Percentiles rank a stretch among this genome's conserved stretches.
phyloP scores from a whole-genome alignment of 306 rosid species.

The Malus asiatica region DNA sequence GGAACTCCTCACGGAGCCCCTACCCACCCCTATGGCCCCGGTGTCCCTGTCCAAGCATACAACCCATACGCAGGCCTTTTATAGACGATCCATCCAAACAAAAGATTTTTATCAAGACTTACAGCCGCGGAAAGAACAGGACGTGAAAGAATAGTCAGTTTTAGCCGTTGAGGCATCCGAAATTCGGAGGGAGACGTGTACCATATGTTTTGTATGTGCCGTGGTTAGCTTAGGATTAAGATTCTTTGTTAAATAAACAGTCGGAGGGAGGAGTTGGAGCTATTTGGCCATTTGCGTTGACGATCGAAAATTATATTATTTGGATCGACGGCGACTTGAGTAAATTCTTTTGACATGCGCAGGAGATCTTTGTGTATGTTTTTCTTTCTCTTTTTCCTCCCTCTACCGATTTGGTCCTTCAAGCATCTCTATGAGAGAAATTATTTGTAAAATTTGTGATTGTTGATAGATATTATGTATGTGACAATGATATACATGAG shows the following conservation, averaged over 20 bases:
- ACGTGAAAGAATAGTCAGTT: slow-evolving; percentile 11
- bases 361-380: slow-evolving; percentile 13
- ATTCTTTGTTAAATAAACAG: slow-evolving; percentile 80
- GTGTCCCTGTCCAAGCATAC: slow-evolving; percentile 85
- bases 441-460: slow-evolving; percentile 47
- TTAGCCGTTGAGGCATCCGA: slow-evolving; percentile 23
- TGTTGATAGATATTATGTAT: slow-evolving; percentile 35
- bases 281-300: slow-evolving; percentile 52
- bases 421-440: slow-evolving; percentile 24
- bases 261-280: slow-evolving; percentile 46
- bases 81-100: slow-evolving; percentile 32
- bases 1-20: slow-evolving; percentile 74
- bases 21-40: slow-evolving; percentile 62
- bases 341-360: slow-evolving; percentile 42
- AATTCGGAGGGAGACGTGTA: slow-evolving; percentile 48
- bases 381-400: slow-evolving; percentile 8
- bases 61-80: slow-evolving; percentile 83
- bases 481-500: slow-evolving; percentile 21
- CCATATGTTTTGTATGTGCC: slow-evolving; percentile 71
- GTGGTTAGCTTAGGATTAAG: slow-evolving; percentile 59
- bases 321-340: slow-evolving; percentile 12
- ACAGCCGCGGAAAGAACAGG: slow-evolving; percentile 5
- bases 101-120: slow-evolving; percentile 12
- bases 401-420: not conserved
- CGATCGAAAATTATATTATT: not conserved